phyloP scores from a whole-genome alignment of 495 filamentous ascomycete species.

The Penicillium samsonianum region DNA sequence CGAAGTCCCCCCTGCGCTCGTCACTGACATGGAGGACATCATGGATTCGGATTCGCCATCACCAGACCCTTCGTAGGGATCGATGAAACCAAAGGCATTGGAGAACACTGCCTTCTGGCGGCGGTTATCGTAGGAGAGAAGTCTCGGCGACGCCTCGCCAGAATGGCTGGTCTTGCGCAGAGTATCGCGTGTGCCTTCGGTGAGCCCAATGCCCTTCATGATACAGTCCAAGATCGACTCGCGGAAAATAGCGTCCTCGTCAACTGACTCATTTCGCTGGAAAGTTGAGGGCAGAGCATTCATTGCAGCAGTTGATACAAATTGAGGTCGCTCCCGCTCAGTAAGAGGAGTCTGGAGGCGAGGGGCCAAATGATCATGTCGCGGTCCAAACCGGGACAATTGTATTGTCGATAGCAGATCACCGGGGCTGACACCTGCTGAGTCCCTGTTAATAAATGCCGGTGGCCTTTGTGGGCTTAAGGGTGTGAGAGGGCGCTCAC shows the following conservation, averaged over 20 bases:
- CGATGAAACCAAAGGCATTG: constrained; percentile 94
- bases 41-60: constrained; percentile 89
- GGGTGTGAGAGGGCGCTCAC: constrained; percentile 26
- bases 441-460: constrained; percentile 25
- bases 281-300: constrained; percentile 45
- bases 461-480: constrained; percentile 19
- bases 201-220: constrained; percentile 89
- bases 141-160: constrained; percentile 77
- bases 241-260: constrained; percentile 85
- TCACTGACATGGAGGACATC: constrained; percentile 66
- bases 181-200: constrained; percentile 58
- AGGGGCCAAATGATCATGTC: constrained; percentile 35
- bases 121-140: constrained; percentile 82
- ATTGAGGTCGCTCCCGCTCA: constrained; percentile 57
- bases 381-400: constrained; percentile 59
- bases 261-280: constrained; percentile 70
- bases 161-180: constrained; percentile 64
- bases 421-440: constrained; percentile 61
- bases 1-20: constrained; percentile 52
- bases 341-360: constrained; percentile 57
- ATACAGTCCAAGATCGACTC: constrained; percentile 93
- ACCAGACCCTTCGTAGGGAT: constrained; percentile 76
- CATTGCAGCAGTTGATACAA: constrained; percentile 45
- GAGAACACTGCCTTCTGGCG: constrained; percentile 79
- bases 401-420: constrained; percentile 82